Conservation (phyloP, 2,329 filamentous ascomycete genomes). For the Stagonosporopsis vannaccii region DNA sequence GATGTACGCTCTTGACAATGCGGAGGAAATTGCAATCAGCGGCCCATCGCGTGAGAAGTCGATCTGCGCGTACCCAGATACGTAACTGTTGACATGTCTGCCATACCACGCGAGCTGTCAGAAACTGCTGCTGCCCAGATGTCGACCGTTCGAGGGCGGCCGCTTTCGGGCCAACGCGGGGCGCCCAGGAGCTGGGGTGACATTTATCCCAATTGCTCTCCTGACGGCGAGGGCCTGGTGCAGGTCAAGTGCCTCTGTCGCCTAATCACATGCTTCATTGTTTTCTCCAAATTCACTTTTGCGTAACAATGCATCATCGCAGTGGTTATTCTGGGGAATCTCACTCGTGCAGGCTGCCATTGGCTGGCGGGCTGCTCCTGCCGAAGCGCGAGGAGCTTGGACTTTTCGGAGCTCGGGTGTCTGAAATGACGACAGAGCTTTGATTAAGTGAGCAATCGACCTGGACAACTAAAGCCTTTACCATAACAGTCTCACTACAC, state of each 20-base stretch:
- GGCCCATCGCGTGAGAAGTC: conserved; percentile 29
- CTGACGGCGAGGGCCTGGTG: not conserved
- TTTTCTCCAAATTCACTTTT: not conserved
- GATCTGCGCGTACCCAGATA: conserved; percentile 11
- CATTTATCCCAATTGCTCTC: conserved; percentile 1
- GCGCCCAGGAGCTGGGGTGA: not conserved
- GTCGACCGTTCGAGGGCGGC: conserved; percentile 19
- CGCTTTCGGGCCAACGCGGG: conserved; percentile 20
- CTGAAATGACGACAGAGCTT: conserved; percentile 38
- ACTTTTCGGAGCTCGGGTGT: conserved; percentile 23
- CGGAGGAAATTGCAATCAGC: conserved; percentile 19
- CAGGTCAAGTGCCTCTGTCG: not conserved
- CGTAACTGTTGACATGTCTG: conserved; percentile 2
- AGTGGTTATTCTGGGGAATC: conserved; percentile 9
- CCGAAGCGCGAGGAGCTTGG: conserved; percentile 18
- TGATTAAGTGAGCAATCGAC: conserved; percentile 16
- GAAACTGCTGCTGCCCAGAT: conserved; percentile 28
- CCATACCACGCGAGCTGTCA: conserved; percentile 25
- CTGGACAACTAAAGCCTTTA: not conserved
- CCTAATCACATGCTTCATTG: not conserved
- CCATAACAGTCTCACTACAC: conserved; percentile 1
- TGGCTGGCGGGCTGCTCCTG: conserved; percentile 18
- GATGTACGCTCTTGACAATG: not conserved
- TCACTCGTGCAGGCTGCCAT: conserved; percentile 17
- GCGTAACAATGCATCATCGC: conserved; percentile 13